Percentiles rank a stretch among this genome's conserved stretches.
phyloP scores from a whole-genome alignment of 2,329 filamentous ascomycete genomes.

The Westerdykella sp. region DNA sequence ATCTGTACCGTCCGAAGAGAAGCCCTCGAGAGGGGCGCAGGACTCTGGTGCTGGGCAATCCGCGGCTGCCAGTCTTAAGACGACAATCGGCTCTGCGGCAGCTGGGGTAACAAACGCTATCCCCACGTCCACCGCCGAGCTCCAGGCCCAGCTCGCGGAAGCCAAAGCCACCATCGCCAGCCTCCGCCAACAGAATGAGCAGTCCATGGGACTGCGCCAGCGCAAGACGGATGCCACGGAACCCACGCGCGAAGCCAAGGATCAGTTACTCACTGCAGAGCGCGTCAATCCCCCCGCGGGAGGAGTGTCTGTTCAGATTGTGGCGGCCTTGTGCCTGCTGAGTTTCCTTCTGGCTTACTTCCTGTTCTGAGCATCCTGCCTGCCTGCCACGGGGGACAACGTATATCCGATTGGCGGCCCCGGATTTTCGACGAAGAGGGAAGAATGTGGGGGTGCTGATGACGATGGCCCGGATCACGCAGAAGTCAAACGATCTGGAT shows the following conservation, averaged over 20 bases:
- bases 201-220: constrained; percentile 65
- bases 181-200: constrained; percentile 55
- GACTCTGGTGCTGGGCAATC: constrained; percentile 39
- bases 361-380: constrained; percentile 64
- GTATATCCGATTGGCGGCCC: constrained; percentile 8
- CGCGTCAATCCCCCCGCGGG: constrained; percentile 51
- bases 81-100: constrained; percentile 41
- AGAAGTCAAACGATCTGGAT: constrained; percentile 6
- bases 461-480: constrained; percentile 2
- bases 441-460: constrained; percentile 14
- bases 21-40: constrained; percentile 38
- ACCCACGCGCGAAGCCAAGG: constrained; percentile 47
- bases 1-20: constrained; percentile 35
- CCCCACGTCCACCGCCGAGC: constrained; percentile 51
- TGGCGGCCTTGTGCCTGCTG: constrained; percentile 74
- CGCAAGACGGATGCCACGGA: constrained; percentile 56
- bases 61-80: constrained; percentile 27
- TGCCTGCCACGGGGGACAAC: neutral
- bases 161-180: constrained; percentile 67
- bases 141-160: constrained; percentile 67
- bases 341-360: constrained; percentile 94
- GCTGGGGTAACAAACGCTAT: constrained; percentile 45
- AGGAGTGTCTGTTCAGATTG: constrained; percentile 81
- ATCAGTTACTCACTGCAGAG: constrained; percentile 45
- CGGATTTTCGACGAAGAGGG: constrained; percentile 14